Percentiles rank a stretch among this genome's conserved stretches.
phyloP scores from a whole-genome alignment of 163 green algal genomes.

The Smithsoniella earleae region DNA sequence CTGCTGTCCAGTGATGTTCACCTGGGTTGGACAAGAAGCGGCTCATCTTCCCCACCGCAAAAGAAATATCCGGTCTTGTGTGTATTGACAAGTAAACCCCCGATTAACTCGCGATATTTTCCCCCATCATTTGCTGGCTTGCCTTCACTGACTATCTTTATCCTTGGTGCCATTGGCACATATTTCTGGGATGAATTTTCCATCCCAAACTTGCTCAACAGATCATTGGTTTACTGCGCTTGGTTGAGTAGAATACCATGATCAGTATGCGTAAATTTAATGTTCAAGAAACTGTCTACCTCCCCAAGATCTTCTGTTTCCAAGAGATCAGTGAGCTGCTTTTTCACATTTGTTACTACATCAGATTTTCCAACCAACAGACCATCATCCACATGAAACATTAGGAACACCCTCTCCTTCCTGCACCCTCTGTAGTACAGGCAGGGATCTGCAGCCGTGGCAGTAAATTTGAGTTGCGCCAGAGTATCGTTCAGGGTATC shows the following conservation, averaged over 20 bases:
- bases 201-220: not conserved
- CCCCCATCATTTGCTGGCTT: no score
- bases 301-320: no score
- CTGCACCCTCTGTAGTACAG: slow-evolving; percentile 35
- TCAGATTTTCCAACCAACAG: slow-evolving; percentile 6
- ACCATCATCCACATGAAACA: slow-evolving; percentile 44
- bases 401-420: slow-evolving; percentile 1
- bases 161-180: no score
- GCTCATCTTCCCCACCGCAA: slow-evolving; percentile 36
- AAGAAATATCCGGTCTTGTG: slow-evolving; percentile 41
- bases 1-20: slow-evolving; percentile 35
- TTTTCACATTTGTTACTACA: no score
- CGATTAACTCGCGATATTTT: no score
- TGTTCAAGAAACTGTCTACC: no score
- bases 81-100: slow-evolving; percentile 39
- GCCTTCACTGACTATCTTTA: no score
- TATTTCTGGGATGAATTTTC: no score
- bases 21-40: slow-evolving; percentile 37
- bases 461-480: slow-evolving; percentile 33
- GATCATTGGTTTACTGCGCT: no score
- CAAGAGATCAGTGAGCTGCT: no score
- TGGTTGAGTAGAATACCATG: no score
- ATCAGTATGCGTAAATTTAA: no score
- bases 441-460: slow-evolving; percentile 34
- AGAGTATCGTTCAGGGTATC: slow-evolving; percentile 30